A percentile compares a stretch with the other conserved stretches of the same genome.
Conservation (phyloP, 2,329 filamentous ascomycete species). For the Paraphoma sp. region DNA sequence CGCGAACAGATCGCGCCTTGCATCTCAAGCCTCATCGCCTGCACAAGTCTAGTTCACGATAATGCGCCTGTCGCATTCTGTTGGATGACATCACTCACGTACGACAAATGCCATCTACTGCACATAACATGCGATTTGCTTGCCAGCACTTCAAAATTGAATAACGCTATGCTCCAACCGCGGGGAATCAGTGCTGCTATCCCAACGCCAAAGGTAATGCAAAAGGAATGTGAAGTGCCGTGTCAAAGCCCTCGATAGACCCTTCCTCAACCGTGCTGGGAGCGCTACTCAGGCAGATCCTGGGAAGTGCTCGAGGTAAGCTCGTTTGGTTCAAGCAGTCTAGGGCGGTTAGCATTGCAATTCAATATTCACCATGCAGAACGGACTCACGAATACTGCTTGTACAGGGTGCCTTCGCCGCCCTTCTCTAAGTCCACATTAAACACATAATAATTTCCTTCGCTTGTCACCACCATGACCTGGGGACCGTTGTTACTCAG, state of each 20-base stretch:
- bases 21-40: neutral
- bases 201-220: slow-evolving; percentile 41
- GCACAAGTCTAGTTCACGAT: neutral
- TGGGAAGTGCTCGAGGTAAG: slow-evolving; percentile 38
- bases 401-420: slow-evolving; percentile 88
- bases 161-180: slow-evolving; percentile 16
- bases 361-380: neutral
- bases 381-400: slow-evolving; percentile 84
- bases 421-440: slow-evolving; percentile 94
- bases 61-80: neutral
- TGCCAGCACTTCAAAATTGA: neutral
- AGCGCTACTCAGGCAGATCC: slow-evolving; percentile 35
- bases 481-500: slow-evolving; percentile 95
- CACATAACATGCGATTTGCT: neutral
- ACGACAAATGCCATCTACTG: too few species aligned
- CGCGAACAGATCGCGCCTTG: neutral
- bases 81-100: too few species aligned
- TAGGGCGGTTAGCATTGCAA: slow-evolving; percentile 24
- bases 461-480: slow-evolving; percentile 97
- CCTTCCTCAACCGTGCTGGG: neutral
- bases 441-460: slow-evolving; percentile 94
- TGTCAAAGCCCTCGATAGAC: neutral
- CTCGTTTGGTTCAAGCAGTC: slow-evolving; percentile 45
- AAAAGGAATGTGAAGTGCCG: slow-evolving; percentile 4
- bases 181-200: slow-evolving; percentile 29